These are phyloP conservation scores for Collybia sordida DNA, from an alignment of 768 basidiomycete genomes.

Conservation along the genomic window DNA sequence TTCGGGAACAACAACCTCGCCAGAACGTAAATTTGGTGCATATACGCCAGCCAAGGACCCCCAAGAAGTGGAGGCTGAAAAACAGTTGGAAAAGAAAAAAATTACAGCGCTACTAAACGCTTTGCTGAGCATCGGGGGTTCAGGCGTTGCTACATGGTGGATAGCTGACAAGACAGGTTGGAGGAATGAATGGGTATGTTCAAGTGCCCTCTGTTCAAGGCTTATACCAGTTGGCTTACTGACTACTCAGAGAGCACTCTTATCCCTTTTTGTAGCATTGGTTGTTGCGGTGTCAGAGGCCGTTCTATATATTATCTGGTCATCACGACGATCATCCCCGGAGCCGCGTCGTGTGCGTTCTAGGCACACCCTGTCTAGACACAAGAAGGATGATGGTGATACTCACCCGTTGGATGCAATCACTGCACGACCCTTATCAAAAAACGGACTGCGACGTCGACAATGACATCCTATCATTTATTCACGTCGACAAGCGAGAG, in stretches of 20 bases:
- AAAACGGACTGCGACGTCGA: slow-evolving; percentile 27
- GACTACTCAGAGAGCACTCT: slow-evolving; percentile 50
- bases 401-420: slow-evolving; percentile 1
- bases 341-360: slow-evolving; percentile 7
- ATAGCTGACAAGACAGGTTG: slow-evolving; percentile 62
- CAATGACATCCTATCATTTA: slow-evolving; percentile 16
- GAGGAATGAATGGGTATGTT: slow-evolving; percentile 75
- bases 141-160: slow-evolving; percentile 73
- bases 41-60: slow-evolving; percentile 46
- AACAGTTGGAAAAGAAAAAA: slow-evolving; percentile 56
- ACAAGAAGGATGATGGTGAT: slow-evolving; percentile 38
- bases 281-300: slow-evolving; percentile 73
- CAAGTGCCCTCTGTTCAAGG: neutral
- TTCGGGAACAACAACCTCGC: slow-evolving; percentile 78
- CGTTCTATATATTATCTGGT: slow-evolving; percentile 73
- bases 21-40: slow-evolving; percentile 65
- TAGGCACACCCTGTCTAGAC: slow-evolving; percentile 15
- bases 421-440: slow-evolving; percentile 12
- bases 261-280: slow-evolving; percentile 58
- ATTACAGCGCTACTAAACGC: slow-evolving; percentile 73
- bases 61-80: slow-evolving; percentile 45
- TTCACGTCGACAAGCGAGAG: neutral
- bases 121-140: slow-evolving; percentile 64
- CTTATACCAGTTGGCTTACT: too few relatives aligned
- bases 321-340: slow-evolving; percentile 40